These are phyloP conservation scores for Annulohypoxylon nitens DNA, from an alignment of 495 filamentous ascomycete species.

Conservation along the genomic window DNA sequence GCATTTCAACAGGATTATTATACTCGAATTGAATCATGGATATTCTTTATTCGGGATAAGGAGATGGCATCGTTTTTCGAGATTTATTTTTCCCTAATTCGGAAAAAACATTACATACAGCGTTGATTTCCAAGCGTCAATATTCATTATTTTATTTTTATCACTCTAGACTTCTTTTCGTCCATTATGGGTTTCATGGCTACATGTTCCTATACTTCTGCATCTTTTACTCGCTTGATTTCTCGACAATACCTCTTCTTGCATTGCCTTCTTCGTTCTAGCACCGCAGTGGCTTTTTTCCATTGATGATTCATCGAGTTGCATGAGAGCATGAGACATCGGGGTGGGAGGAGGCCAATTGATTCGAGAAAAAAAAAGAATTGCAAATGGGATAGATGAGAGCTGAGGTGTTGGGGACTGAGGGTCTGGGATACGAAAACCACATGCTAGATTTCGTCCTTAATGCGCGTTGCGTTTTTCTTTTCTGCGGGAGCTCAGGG, in stretches of 20 bases:
- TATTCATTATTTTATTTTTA: background rate
- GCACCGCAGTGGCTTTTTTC: background rate
- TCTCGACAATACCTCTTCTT: constrained; percentile 9
- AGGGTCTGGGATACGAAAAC: constrained; percentile 29
- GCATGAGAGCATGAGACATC: constrained; percentile 32
- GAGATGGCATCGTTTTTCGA: background rate
- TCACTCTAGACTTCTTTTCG: background rate
- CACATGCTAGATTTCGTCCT: constrained; percentile 13
- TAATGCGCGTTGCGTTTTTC: constrained; percentile 16
- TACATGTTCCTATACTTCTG: constrained; percentile 1
- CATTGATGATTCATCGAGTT: constrained; percentile 22
- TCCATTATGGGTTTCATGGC: background rate
- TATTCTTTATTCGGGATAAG: background rate
- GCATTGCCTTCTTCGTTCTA: background rate
- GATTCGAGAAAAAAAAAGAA: constrained; percentile 21
- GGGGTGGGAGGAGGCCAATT: constrained; percentile 19
- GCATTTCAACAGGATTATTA: background rate
- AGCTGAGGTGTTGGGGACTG: constrained; percentile 31
- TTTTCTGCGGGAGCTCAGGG: constrained; percentile 13
- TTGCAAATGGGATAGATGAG: constrained; percentile 21
- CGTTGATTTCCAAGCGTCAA: constrained; percentile 3
- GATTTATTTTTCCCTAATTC: background rate
- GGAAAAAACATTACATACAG: background rate
- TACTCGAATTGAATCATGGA: constrained; percentile 2
- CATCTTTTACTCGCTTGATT: background rate